Conservation (phyloP, 306 rosid genomes). For the Rosa rugosa region DNA sequence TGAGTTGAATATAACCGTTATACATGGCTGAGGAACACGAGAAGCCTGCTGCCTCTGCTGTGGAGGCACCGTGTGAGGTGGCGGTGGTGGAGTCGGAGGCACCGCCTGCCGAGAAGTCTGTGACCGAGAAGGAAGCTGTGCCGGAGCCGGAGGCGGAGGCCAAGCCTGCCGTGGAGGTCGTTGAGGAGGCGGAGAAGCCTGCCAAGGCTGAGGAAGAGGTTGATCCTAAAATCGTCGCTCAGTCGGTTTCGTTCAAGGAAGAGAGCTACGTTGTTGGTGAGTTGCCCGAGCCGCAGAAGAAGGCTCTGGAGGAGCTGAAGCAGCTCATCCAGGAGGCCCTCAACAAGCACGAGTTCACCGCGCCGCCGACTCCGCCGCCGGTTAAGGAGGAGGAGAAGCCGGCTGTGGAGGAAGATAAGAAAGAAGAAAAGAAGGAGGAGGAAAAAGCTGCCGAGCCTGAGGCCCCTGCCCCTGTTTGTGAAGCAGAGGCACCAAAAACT, state of each 20-base stretch:
- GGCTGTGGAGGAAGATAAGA: conserved; percentile 10
- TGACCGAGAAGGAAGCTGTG: conserved; percentile 13
- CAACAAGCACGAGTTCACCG: conserved; percentile 62
- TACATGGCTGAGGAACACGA: conserved; percentile 70
- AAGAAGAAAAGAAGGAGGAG: conserved; percentile 7
- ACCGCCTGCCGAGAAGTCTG: conserved; percentile 26
- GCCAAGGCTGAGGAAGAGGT: conserved; percentile 28
- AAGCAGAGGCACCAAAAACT: conserved; percentile 1
- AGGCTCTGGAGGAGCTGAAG: conserved; percentile 78
- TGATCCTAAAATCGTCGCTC: conserved; percentile 34
- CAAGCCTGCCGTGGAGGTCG: conserved; percentile 9
- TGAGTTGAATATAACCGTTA: not conserved
- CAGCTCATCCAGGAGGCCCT: conserved; percentile 68
- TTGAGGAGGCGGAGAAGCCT: conserved; percentile 2
- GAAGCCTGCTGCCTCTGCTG: conserved; percentile 44
- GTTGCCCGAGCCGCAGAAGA: conserved; percentile 78
- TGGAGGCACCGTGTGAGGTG: conserved; percentile 31
- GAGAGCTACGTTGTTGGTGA: conserved; percentile 76
- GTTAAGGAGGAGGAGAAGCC: conserved; percentile 42
- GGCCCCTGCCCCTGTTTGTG: not conserved
- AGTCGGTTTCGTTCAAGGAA: conserved; percentile 92
- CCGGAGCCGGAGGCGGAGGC: conserved; percentile 24
- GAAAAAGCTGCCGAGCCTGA: conserved; percentile 9
- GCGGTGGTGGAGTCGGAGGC: conserved; percentile 33
- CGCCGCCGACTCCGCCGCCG: conserved; percentile 43